A percentile compares a stretch with the other conserved stretches of the same genome.
Conservation (phyloP, 768 basidiomycete species). For the Tylopilus balloui region DNA sequence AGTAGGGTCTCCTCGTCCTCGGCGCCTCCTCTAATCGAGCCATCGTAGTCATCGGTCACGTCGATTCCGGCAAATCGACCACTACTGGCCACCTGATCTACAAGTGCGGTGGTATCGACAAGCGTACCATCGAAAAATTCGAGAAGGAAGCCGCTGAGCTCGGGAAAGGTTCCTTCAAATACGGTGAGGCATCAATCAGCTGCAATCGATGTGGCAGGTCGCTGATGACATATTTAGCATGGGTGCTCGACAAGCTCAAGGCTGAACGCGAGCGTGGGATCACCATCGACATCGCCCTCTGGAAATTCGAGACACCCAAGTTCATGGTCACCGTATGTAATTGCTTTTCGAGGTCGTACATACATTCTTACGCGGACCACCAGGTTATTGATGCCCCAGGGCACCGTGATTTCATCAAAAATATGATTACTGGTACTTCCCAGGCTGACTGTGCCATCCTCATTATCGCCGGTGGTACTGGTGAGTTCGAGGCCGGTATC, state of each 20-base stretch:
- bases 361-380: constrained; percentile 4
- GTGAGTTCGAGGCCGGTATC: constrained; percentile 99
- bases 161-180: constrained; percentile 98
- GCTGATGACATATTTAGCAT: constrained; percentile 55
- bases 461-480: constrained; percentile 98
- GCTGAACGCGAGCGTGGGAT: constrained; percentile 99
- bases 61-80: constrained; percentile 99
- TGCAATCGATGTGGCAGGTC: constrained; percentile 12
- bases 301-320: constrained; percentile 99
- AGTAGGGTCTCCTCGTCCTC: constrained; percentile 33
- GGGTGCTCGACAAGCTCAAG: constrained; percentile 99
- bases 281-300: constrained; percentile 99
- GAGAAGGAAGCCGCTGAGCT: constrained; percentile 99
- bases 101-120: constrained; percentile 99
- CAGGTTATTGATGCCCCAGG: constrained; percentile 99
- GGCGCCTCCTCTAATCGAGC: constrained; percentile 24
- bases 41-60: constrained; percentile 87
- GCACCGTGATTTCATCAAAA: constrained; percentile 99
- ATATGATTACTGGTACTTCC: constrained; percentile 99
- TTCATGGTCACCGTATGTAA: constrained; percentile 82
- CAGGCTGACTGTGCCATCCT: constrained; percentile 99
- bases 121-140: constrained; percentile 99
- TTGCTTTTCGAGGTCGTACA: neutral
- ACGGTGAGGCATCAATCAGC: constrained; percentile 55
- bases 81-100: constrained; percentile 99